Evolutionary conservation across 2,329 filamentous ascomycete species (phyloP).

Genomic region (Graphilbum fragrans): DNA sequence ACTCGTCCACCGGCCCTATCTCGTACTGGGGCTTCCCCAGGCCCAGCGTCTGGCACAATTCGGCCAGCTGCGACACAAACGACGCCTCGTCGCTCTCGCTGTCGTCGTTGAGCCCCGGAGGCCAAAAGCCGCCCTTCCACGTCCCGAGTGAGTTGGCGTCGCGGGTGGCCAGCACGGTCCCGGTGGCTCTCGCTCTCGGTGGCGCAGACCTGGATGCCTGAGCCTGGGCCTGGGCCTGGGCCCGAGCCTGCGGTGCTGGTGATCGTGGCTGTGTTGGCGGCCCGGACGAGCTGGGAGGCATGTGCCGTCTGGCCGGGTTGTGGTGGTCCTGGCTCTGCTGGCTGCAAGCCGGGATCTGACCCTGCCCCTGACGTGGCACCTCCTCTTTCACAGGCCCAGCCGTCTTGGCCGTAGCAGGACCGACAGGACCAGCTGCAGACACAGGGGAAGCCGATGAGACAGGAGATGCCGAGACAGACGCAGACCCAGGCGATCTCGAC

Average conservation of each 20-base stretch:
- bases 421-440: not conserved
- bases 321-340: too few relatives aligned
- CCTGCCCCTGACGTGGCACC: too few relatives aligned
- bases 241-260: not conserved
- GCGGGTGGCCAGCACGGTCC: not conserved
- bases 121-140: not conserved
- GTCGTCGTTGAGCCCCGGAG: not conserved
- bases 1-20: not conserved
- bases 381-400: too few relatives aligned
- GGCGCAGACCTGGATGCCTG: not conserved
- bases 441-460: not conserved
- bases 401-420: too few relatives aligned
- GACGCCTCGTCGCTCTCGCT: slow-evolving; percentile 8
- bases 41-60: slow-evolving; percentile 5
- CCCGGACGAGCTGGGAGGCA: not conserved
- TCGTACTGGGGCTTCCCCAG: slow-evolving; percentile 5
- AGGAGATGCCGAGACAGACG: not conserved
- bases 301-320: too few relatives aligned
- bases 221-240: not conserved
- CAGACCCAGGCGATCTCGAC: not conserved
- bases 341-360: too few relatives aligned
- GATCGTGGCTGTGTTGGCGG: not conserved
- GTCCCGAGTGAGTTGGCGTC: slow-evolving; percentile 4
- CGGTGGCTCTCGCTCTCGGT: not conserved
- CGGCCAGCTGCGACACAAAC: slow-evolving; percentile 13